Evolutionary conservation across 176 grass and related monocot genomes (phyloP).

Genomic region (Areca catechu): DNA sequence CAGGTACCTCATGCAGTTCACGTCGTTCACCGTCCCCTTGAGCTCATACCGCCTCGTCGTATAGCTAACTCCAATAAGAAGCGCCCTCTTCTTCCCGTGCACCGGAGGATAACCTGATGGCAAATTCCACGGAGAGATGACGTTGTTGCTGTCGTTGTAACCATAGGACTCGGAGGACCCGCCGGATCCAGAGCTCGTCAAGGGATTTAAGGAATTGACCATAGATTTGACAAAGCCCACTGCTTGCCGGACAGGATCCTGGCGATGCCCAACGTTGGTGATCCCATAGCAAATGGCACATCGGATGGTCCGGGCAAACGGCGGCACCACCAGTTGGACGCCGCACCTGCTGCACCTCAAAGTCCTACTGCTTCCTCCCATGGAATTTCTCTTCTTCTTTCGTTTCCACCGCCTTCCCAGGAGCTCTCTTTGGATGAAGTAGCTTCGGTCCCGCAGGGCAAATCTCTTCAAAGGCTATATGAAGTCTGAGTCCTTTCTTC

Average conservation of each 20-base stretch:
- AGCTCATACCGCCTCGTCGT: constrained; percentile 48
- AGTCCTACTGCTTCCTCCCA: constrained; percentile 3
- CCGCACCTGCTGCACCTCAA: constrained; percentile 40
- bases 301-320: constrained; percentile 27
- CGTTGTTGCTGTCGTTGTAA: background rate
- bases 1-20: constrained; percentile 50
- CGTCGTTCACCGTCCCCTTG: constrained; percentile 70
- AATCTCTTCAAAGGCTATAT: too few relatives aligned
- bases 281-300: constrained; percentile 44
- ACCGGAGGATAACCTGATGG: constrained; percentile 27
- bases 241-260: constrained; percentile 29
- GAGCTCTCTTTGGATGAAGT: too few relatives aligned
- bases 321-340: constrained; percentile 24
- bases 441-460: too few relatives aligned
- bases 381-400: too few relatives aligned
- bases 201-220: background rate
- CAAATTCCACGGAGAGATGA: background rate
- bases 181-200: background rate
- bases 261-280: constrained; percentile 32
- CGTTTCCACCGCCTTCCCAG: too few relatives aligned
- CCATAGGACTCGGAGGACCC: background rate
- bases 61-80: constrained; percentile 86
- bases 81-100: constrained; percentile 53
- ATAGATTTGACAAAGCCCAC: constrained; percentile 52
- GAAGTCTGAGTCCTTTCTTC: too few relatives aligned